These are phyloP conservation scores for Phylloporus sp. DNA, from an alignment of 768 basidiomycete genomes.

Conservation along the genomic window DNA sequence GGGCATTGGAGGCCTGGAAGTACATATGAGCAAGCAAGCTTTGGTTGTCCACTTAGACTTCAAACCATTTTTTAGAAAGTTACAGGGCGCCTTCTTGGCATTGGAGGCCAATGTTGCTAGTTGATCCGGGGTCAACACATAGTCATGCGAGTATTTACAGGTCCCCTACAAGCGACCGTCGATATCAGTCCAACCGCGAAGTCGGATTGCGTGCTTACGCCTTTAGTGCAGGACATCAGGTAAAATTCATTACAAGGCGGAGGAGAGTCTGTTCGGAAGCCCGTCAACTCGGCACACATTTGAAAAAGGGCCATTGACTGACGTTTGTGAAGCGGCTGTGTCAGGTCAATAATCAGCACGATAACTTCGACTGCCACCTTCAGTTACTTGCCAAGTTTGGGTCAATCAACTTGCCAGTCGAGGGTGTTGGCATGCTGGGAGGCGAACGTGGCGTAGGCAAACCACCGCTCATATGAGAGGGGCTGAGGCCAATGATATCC, in stretches of 20 bases:
- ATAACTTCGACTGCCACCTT: background rate
- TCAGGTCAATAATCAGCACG: slow-evolving; percentile 6
- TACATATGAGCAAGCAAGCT: slow-evolving; percentile 2
- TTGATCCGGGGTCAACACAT: slow-evolving; percentile 67
- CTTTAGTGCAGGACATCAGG: slow-evolving; percentile 79
- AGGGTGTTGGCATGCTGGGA: slow-evolving; percentile 31
- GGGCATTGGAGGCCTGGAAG: slow-evolving; percentile 63
- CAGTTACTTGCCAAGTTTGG: slow-evolving; percentile 53
- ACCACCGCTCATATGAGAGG: slow-evolving; percentile 51
- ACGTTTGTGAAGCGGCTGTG: slow-evolving; percentile 77
- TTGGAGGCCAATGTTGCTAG: slow-evolving; percentile 65
- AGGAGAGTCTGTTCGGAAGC: slow-evolving; percentile 54
- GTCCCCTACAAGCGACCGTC: slow-evolving; percentile 38
- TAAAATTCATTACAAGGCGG: slow-evolving; percentile 86
- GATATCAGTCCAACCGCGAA: slow-evolving; percentile 14
- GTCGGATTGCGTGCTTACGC: slow-evolving; percentile 39
- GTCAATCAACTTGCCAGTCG: slow-evolving; percentile 45
- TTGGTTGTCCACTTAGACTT: background rate
- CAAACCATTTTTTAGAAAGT: slow-evolving; percentile 75
- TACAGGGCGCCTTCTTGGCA: slow-evolving; percentile 84
- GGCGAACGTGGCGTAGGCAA: slow-evolving; percentile 67
- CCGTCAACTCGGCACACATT: slow-evolving; percentile 1
- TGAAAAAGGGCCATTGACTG: slow-evolving; percentile 27
- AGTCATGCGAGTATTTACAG: slow-evolving; percentile 86
- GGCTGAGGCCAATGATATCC: slow-evolving; percentile 38